Evolutionary conservation across 2,329 filamentous ascomycete genomes (phyloP).

Genomic region (Fusarium sp.): DNA sequence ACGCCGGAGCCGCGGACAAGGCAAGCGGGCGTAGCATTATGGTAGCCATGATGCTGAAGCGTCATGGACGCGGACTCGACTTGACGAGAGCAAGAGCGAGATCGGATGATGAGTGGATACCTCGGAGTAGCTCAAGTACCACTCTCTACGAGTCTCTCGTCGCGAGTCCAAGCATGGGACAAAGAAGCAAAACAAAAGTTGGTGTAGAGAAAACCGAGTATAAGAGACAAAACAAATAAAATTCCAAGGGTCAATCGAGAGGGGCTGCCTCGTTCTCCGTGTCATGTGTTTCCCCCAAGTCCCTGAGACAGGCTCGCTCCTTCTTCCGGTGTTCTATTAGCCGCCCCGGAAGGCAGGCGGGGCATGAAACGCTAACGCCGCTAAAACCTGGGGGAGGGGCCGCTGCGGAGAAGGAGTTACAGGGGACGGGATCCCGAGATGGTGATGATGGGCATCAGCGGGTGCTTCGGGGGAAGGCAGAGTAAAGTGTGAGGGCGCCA

Average conservation of each 20-base stretch:
- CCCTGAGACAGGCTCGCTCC: not conserved
- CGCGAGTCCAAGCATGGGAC: slow-evolving; percentile 14
- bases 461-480: slow-evolving; percentile 29
- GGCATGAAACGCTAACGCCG: slow-evolving; percentile 23
- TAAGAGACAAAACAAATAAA: slow-evolving; percentile 16
- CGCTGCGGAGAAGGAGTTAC: slow-evolving; percentile 20
- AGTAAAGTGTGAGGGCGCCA: slow-evolving; percentile 5
- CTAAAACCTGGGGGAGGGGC: slow-evolving; percentile 42
- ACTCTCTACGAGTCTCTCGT: slow-evolving; percentile 14
- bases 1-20: slow-evolving; percentile 37
- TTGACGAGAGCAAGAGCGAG: slow-evolving; percentile 30
- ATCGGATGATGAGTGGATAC: slow-evolving; percentile 24
- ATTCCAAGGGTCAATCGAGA: slow-evolving; percentile 12
- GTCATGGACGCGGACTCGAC: slow-evolving; percentile 40
- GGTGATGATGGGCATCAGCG: slow-evolving; percentile 14
- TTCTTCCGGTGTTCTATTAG: slow-evolving; percentile 35
- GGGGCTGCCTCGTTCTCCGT: slow-evolving; percentile 33
- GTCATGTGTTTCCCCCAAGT: slow-evolving; percentile 36
- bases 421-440: slow-evolving; percentile 30
- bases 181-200: slow-evolving; percentile 6
- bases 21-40: slow-evolving; percentile 50
- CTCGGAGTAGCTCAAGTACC: slow-evolving; percentile 1
- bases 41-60: slow-evolving; percentile 49
- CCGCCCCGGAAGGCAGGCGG: slow-evolving; percentile 36
- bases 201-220: slow-evolving; percentile 8